Evolutionary conservation across 345 rosid genomes (phyloP).

Genomic region (Excoecaria agallocha): DNA sequence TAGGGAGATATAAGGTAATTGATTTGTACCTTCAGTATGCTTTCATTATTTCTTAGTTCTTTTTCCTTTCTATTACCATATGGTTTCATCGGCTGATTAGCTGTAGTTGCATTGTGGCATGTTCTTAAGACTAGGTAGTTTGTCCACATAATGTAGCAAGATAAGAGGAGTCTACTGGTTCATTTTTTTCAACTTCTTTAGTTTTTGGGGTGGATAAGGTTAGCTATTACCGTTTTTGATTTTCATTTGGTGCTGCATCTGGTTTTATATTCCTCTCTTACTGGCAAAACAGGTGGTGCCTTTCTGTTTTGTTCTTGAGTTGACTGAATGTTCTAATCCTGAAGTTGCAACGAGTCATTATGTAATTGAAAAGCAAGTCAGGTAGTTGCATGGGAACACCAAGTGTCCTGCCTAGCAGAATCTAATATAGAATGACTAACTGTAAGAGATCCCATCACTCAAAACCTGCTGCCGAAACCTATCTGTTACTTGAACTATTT

Average conservation of each 20-base stretch:
- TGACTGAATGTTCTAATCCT: too few species aligned
- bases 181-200: not conserved
- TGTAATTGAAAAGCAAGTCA: not conserved
- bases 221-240: not conserved
- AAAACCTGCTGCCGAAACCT: not conserved
- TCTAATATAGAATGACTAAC: slow-evolving; percentile 30
- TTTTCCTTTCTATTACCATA: slow-evolving; percentile 46
- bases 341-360: not conserved
- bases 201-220: not conserved
- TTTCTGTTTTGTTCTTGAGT: not conserved
- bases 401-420: not conserved
- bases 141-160: not conserved
- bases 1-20: slow-evolving; percentile 75
- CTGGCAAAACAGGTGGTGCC: slow-evolving; percentile 1
- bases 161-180: not conserved
- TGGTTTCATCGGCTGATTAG: slow-evolving; percentile 77
- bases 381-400: not conserved
- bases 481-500: not conserved
- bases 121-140: not conserved
- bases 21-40: slow-evolving; percentile 44
- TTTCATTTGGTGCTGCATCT: not conserved
- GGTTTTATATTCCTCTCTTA: not conserved
- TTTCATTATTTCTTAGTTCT: slow-evolving; percentile 35
- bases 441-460: slow-evolving; percentile 16
- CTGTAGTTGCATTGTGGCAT: slow-evolving; percentile 39